These are phyloP conservation scores for Boletus sensibilis DNA, from an alignment of 768 basidiomycete species.

Conservation along the genomic window DNA sequence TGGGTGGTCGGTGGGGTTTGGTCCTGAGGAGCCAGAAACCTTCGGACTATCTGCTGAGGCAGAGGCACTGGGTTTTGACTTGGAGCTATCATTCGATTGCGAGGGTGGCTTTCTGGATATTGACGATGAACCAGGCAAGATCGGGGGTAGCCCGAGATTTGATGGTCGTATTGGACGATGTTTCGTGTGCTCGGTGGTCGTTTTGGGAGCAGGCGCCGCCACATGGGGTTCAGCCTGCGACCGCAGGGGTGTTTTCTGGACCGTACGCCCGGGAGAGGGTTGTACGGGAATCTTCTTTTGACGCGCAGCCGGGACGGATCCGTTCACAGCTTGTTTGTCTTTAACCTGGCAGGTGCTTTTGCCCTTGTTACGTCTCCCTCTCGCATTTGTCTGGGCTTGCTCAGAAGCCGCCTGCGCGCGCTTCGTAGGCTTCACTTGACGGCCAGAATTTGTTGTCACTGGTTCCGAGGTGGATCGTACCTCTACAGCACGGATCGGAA, in stretches of 20 bases:
- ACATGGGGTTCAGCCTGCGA: not conserved
- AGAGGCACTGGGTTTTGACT: not conserved
- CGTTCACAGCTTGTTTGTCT: not conserved
- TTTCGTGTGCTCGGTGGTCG: not conserved
- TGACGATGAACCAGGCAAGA: not conserved
- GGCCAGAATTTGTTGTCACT: constrained; percentile 22
- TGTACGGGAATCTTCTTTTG: not conserved
- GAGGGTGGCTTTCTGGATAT: not conserved
- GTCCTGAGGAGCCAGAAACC: not conserved
- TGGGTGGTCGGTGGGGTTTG: not conserved
- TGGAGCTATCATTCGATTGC: not conserved
- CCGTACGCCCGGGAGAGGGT: not conserved
- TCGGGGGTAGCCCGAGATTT: constrained; percentile 7
- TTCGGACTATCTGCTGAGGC: not conserved
- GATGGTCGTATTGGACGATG: constrained; percentile 14
- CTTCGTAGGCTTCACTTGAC: constrained; percentile 21
- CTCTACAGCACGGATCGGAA: constrained; percentile 4
- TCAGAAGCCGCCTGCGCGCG: constrained; percentile 17
- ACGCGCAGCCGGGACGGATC: not conserved
- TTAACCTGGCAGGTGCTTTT: not conserved
- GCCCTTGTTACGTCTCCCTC: constrained; percentile 1
- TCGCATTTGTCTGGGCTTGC: not conserved
- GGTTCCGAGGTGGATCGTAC: constrained; percentile 7
- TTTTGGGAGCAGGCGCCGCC: not conserved
- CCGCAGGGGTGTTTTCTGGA: not conserved